These are phyloP conservation scores for Myxozyma geophila DNA, from an alignment of 805 yeast species.

Conservation along the genomic window DNA sequence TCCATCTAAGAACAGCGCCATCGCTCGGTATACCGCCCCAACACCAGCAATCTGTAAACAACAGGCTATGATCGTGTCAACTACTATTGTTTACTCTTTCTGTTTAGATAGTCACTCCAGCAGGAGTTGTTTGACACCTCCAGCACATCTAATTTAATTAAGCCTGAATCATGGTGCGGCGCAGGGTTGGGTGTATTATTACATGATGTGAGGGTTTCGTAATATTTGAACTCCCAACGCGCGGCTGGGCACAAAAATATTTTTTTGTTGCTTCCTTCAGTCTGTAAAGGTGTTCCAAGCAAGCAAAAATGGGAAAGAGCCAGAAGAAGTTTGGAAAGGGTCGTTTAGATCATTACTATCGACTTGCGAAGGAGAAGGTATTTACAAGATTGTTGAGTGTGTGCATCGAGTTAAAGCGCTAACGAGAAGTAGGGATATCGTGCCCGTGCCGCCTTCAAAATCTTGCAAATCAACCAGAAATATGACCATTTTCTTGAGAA, in stretches of 20 bases:
- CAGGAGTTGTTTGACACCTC: too few species aligned
- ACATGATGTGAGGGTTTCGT: not conserved
- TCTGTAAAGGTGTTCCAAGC: not conserved
- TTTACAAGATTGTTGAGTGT: not conserved
- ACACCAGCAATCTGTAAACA: too few species aligned
- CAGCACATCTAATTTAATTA: too few species aligned
- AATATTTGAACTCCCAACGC: conserved; percentile 7
- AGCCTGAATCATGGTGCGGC: not conserved
- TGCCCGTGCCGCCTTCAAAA: conserved; percentile 97
- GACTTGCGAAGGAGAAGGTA: conserved; percentile 88
- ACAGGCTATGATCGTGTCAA: too few species aligned
- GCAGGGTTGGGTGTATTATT: not conserved
- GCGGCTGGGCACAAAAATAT: conserved; percentile 5
- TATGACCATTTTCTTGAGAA: conserved; percentile 93
- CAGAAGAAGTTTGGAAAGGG: conserved; percentile 70
- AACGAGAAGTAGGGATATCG: conserved; percentile 67
- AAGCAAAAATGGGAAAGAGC: conserved; percentile 33
- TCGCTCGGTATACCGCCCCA: too few species aligned
- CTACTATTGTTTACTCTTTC: too few species aligned
- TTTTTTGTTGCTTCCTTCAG: not conserved
- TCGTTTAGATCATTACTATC: conserved; percentile 97
- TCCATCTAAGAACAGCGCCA: too few species aligned
- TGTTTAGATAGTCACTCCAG: too few species aligned
- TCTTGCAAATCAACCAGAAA: conserved; percentile 93
- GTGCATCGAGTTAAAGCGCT: conserved; percentile 6